These are phyloP conservation scores for Coemansia sp. DNA, from an alignment of 192 early-diverging fungal species.

Conservation along the genomic window DNA sequence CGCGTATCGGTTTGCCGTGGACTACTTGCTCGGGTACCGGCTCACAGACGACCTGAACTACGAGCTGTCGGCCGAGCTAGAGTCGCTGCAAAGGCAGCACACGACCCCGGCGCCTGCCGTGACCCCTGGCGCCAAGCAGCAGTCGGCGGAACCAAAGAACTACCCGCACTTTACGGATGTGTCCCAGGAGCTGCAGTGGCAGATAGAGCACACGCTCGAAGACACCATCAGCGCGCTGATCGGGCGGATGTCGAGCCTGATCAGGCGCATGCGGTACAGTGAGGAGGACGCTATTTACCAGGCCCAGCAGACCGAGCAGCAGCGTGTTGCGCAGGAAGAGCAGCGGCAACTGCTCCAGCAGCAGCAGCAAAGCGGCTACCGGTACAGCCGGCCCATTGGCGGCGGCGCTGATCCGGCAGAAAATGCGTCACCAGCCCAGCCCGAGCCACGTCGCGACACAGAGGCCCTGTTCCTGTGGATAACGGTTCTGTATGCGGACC, in stretches of 20 bases:
- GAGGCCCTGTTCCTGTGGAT: conserved; percentile 71
- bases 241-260: conserved; percentile 51
- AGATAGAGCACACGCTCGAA: conserved; percentile 53
- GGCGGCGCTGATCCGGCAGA: background rate
- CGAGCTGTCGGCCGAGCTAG: conserved; percentile 40
- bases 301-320: conserved; percentile 31
- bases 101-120: conserved; percentile 1
- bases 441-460: conserved; percentile 49
- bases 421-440: conserved; percentile 6
- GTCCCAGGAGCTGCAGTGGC: conserved; percentile 44
- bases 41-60: conserved; percentile 36
- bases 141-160: background rate
- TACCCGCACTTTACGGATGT: conserved; percentile 40
- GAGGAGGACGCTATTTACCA: conserved; percentile 64
- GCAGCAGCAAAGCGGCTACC: conserved; percentile 26
- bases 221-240: conserved; percentile 51
- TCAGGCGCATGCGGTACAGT: conserved; percentile 58
- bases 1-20: conserved; percentile 59
- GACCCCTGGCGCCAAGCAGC: background rate
- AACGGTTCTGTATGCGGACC: conserved; percentile 65
- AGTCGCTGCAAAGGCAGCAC: conserved; percentile 29
- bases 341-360: conserved; percentile 35
- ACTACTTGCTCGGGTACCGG: conserved; percentile 57
- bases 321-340: conserved; percentile 29
- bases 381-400: conserved; percentile 24